phyloP scores from a whole-genome alignment of 2,329 filamentous ascomycete genomes.

The Talaromyces funiculosus region DNA sequence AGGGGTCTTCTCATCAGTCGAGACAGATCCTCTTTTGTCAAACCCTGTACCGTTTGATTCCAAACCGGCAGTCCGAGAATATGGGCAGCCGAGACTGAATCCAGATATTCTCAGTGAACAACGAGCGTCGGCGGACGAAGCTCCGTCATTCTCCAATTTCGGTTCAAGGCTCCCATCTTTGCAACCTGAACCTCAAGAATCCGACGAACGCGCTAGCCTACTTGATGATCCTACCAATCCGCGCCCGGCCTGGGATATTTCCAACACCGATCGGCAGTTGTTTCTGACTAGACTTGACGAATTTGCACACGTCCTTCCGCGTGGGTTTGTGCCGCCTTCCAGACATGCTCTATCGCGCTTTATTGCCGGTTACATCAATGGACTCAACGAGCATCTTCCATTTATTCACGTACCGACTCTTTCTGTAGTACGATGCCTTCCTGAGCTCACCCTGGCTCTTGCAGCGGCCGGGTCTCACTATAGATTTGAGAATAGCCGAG shows the following conservation, averaged over 20 bases:
- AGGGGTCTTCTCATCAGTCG: slow-evolving; percentile 40
- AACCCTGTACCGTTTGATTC: slow-evolving; percentile 33
- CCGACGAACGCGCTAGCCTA: slow-evolving; percentile 39
- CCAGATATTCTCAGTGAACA: slow-evolving; percentile 36
- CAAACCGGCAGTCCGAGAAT: slow-evolving; percentile 29
- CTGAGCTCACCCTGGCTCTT: slow-evolving; percentile 48
- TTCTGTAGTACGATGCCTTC: slow-evolving; percentile 39
- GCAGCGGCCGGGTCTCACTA: slow-evolving; percentile 48
- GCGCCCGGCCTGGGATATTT: slow-evolving; percentile 43
- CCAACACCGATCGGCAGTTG: slow-evolving; percentile 41
- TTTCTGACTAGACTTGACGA: slow-evolving; percentile 42
- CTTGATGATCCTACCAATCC: slow-evolving; percentile 36
- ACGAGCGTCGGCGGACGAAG: slow-evolving; percentile 33
- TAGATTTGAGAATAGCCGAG: slow-evolving; percentile 45
- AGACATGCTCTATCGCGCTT: slow-evolving; percentile 45
- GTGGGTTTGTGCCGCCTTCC: slow-evolving; percentile 45
- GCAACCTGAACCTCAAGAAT: slow-evolving; percentile 42
- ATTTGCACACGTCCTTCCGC: slow-evolving; percentile 43
- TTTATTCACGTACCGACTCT: slow-evolving; percentile 49
- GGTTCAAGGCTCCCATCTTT: slow-evolving; percentile 44
- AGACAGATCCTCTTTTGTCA: slow-evolving; percentile 33
- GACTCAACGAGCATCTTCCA: slow-evolving; percentile 47
- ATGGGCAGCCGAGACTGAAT: slow-evolving; percentile 28
- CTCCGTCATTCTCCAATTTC: slow-evolving; percentile 45
- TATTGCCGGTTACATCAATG: slow-evolving; percentile 48